These are phyloP conservation scores for Pyrenula aspistea DNA, from an alignment of 495 filamentous ascomycete species.

Conservation along the genomic window DNA sequence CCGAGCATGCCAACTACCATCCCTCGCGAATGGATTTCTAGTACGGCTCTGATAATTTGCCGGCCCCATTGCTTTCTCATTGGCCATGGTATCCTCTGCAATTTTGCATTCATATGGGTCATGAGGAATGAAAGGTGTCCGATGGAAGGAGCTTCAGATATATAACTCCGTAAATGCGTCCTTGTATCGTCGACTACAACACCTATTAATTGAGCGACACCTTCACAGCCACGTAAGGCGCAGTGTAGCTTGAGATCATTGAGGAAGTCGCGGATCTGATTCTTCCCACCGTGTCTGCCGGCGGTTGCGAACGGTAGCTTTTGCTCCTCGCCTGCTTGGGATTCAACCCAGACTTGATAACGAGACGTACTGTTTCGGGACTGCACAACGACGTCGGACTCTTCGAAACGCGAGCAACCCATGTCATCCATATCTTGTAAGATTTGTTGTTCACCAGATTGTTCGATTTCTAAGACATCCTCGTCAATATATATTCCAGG, in stretches of 20 bases:
- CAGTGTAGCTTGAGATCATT: neutral
- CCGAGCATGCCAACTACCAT: conserved; percentile 1
- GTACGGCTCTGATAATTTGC: neutral
- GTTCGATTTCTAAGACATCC: neutral
- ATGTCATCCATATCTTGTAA: conserved; percentile 1
- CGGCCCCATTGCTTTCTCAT: neutral
- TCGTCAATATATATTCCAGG: neutral
- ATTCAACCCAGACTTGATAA: neutral
- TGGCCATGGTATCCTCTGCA: neutral
- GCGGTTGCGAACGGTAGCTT: neutral
- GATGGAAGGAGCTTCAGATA: neutral
- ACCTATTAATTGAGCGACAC: neutral
- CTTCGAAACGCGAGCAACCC: neutral
- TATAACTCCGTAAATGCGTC: neutral
- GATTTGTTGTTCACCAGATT: neutral
- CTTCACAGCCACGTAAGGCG: neutral
- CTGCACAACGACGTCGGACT: neutral
- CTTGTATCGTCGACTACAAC: neutral
- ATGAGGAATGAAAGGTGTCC: neutral
- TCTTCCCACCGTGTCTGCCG: neutral
- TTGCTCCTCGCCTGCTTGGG: neutral
- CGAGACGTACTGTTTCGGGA: neutral
- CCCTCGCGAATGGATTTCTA: neutral
- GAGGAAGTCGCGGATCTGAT: neutral
- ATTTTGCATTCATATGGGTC: neutral